These are phyloP conservation scores for Penicillium cataractarum DNA, from an alignment of 495 filamentous ascomycete species.

Conservation along the genomic window DNA sequence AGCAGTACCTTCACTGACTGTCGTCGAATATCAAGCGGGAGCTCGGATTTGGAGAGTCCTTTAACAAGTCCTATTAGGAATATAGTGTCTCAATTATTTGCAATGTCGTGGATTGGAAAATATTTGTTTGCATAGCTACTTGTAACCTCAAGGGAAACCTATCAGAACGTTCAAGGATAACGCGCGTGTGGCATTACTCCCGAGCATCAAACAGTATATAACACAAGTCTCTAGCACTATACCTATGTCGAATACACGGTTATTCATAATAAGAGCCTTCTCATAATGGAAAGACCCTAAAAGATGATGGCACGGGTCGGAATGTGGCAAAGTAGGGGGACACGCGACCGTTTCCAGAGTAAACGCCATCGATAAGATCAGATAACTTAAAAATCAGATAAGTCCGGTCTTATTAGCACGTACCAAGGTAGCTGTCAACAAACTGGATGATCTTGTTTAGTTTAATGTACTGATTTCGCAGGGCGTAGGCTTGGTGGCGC, in stretches of 20 bases:
- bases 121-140: no score
- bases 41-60: not conserved
- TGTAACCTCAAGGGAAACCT: no score
- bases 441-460: no score
- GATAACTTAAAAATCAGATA: not conserved
- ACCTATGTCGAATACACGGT: not conserved
- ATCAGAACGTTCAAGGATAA: no score
- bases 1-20: slow-evolving; percentile 14
- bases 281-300: not conserved
- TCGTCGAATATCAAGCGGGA: not conserved
- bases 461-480: not conserved
- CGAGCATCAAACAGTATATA: not conserved
- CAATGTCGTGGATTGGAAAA: no score
- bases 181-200: no score
- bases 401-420: not conserved
- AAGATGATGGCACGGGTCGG: not conserved
- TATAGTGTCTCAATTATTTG: not conserved
- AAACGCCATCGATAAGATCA: not conserved
- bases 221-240: not conserved
- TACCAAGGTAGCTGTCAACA: not conserved
- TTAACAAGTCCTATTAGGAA: not conserved
- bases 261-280: no score
- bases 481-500: not conserved
- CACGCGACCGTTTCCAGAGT: not conserved
- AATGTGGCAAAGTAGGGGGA: not conserved